Percentiles rank a stretch among this genome's conserved stretches.
phyloP scores from a whole-genome alignment of 2,329 filamentous ascomycete species.

The Clarireedia homoeocarpa region DNA sequence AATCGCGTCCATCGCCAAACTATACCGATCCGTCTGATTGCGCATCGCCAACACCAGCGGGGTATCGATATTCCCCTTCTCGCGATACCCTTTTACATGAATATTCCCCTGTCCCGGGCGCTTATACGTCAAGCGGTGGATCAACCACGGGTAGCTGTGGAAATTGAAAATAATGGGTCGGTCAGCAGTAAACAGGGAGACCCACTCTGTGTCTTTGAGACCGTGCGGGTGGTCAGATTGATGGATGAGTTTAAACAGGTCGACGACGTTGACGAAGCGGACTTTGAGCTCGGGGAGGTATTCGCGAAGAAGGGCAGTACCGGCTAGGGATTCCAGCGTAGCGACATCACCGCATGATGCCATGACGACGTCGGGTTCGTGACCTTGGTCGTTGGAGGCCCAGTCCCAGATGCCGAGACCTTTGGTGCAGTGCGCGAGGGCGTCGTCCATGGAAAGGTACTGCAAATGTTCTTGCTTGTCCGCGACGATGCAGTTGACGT shows the following conservation, averaged over 20 bases:
- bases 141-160: constrained; percentile 75
- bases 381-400: constrained; percentile 62
- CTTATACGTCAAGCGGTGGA: constrained; percentile 71
- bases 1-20: constrained; percentile 68
- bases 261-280: constrained; percentile 72
- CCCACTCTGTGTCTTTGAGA: constrained; percentile 57
- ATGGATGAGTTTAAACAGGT: constrained; percentile 72
- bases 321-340: constrained; percentile 67
- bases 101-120: constrained; percentile 60
- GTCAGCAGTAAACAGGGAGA: constrained; percentile 61
- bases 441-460: constrained; percentile 65
- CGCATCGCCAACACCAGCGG: constrained; percentile 71
- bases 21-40: constrained; percentile 71
- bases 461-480: constrained; percentile 76
- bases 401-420: constrained; percentile 72
- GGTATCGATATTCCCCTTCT: constrained; percentile 81
- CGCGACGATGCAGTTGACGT: constrained; percentile 73
- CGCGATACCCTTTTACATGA: constrained; percentile 70
- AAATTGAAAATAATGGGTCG: constrained; percentile 76
- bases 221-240: constrained; percentile 66
- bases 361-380: constrained; percentile 68
- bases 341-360: constrained; percentile 68
- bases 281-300: constrained; percentile 66
- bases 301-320: constrained; percentile 64
- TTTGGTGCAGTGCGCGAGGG: constrained; percentile 69